These are phyloP conservation scores for Sugiyamaella xylanicola DNA, from an alignment of 1,139 yeast genomes.

Conservation along the genomic window DNA sequence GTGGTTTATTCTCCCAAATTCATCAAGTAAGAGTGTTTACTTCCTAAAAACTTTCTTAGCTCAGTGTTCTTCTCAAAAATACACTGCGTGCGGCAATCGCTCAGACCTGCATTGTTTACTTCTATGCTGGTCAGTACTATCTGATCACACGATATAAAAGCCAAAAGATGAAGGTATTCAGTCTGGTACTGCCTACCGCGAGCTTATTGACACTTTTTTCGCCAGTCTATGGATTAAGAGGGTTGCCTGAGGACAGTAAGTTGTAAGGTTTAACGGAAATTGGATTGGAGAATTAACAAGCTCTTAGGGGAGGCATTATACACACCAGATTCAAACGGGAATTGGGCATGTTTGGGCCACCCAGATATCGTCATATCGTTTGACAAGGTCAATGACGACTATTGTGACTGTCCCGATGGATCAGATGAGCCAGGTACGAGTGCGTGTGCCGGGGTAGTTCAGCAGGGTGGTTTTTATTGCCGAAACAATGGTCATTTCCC, in stretches of 20 bases:
- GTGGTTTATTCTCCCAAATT: no score
- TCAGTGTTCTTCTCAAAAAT: no score
- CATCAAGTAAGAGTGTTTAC: no score
- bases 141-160: not conserved
- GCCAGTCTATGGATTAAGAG: conserved; percentile 8
- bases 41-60: no score
- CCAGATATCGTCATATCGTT: conserved; percentile 62
- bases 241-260: conserved; percentile 15
- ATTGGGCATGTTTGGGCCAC: conserved; percentile 71
- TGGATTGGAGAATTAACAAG: not conserved
- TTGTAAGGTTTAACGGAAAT: not conserved
- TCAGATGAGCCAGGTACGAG: conserved; percentile 96
- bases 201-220: not conserved
- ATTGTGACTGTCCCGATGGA: conserved; percentile 97
- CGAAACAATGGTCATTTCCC: conserved; percentile 66
- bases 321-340: conserved; percentile 51
- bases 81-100: no score
- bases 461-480: conserved; percentile 60
- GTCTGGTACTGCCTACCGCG: not conserved
- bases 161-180: not conserved
- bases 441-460: conserved; percentile 61
- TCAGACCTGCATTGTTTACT: not conserved
- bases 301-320: conserved; percentile 48
- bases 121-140: not conserved
- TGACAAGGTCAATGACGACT: conserved; percentile 78